Base-by-base conservation (phyloP, 148 eudicot genomes). In the Rhododendron mucronatum region DNA sequence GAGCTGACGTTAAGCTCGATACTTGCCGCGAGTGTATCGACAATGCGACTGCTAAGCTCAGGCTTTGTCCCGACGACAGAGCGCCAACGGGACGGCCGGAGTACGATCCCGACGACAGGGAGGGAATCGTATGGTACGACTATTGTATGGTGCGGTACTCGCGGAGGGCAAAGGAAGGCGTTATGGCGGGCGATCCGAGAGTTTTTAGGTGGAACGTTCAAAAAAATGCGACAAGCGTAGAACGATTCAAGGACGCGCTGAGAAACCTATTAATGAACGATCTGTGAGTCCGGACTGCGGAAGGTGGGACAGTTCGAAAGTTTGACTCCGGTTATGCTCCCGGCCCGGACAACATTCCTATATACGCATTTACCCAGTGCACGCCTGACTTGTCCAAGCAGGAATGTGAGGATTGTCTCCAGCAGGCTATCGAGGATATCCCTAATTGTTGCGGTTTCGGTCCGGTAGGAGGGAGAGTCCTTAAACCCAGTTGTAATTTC, bases 321-420 rank as follows among this genome's bases (percentile, higher is more conserved):
- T 15, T 55, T 53, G 20, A 14, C 11, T 14, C 59, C 5, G 59
- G 59, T 0, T 11, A 16, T 5, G 59, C 59, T 53, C 6, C 6
- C 21, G 21, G 61, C 61, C 61, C 61, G 61, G 61, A 5, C 57
- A 51, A 8, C 37, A 10, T 63, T 30, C 59, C 4, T 80, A 61
- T 20, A 0, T 55, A 55, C 7, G 87, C 83, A 10, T 90, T 93
- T 37, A 87, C 87, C 41, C 92, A 93, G 88, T 93, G 95, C 84
- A 87, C 92, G 14, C 92, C 92, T 21, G 93, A 93, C 74, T 78
- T 93, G 28, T 33, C 76, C 11, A 16, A 75, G 21, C 12, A 0
- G 1, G 84, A 90, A 0, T 91, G 95, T 41, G 50, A n/a, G 0
- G 11, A 39, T 48, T 93, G 95, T 55, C 79, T 91, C 8, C 86